A percentile compares a stretch with the other conserved stretches of the same genome.
Conservation (phyloP, 1,284 basidiomycete species). For the Veloboletus limbatus region DNA sequence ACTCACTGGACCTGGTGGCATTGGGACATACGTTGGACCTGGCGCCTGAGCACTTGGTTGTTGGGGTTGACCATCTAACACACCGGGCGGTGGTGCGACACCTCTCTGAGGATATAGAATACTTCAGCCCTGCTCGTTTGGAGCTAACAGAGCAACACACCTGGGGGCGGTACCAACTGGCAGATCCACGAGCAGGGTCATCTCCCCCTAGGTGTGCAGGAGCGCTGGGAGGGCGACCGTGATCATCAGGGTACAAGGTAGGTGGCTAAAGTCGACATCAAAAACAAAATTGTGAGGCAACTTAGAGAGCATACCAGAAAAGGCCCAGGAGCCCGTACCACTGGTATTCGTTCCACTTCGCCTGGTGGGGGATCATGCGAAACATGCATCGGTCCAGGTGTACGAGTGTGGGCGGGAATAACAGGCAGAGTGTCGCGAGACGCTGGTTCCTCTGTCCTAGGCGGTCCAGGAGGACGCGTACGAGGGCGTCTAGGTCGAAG, state of each 20-base stretch:
- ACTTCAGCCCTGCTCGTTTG: not conserved
- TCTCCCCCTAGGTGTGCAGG: conserved; percentile 20
- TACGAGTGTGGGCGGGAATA: conserved; percentile 10
- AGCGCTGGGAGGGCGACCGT: conserved; percentile 24
- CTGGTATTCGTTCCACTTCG: conserved; percentile 19
- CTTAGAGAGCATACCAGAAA: conserved; percentile 18
- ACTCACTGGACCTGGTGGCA: conserved; percentile 33
- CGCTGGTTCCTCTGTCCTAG: not conserved
- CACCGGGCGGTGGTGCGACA: conserved; percentile 27
- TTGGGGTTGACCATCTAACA: conserved; percentile 14
- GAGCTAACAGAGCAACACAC: conserved; percentile 12
- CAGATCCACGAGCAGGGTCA: conserved; percentile 12
- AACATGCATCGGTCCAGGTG: conserved; percentile 8
- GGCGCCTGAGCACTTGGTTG: conserved; percentile 16
- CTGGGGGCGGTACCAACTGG: conserved; percentile 28
- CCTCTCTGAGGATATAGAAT: conserved; percentile 17
- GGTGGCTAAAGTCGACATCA: conserved; percentile 19
- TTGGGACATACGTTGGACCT: conserved; percentile 33
- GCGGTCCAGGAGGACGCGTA: not conserved
- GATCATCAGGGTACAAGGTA: conserved; percentile 15
- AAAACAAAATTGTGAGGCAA: not conserved
- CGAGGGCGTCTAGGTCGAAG: conserved; percentile 11
- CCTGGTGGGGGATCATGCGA: conserved; percentile 14
- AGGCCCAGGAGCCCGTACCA: conserved; percentile 23
- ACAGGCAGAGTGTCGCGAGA: conserved; percentile 9